These are phyloP conservation scores for Triglochin maritima DNA, from an alignment of 106 monocot species.

Conservation along the genomic window DNA sequence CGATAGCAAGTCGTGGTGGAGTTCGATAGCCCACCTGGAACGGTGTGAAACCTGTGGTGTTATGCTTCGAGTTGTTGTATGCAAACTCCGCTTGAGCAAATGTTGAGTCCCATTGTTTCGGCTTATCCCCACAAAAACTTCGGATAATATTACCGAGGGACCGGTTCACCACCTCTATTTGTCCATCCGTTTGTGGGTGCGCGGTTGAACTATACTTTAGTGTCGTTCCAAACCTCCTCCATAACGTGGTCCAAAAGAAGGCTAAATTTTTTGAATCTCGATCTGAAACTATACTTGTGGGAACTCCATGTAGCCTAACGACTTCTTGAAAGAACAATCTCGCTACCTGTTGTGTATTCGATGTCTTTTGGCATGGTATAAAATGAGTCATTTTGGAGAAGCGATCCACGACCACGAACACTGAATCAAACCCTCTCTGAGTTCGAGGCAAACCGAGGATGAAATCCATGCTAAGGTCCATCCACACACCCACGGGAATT, in stretches of 20 bases:
- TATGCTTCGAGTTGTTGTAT: background rate
- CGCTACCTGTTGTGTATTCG: background rate
- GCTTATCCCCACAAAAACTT: background rate
- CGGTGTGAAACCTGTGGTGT: background rate
- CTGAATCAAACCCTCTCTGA: background rate
- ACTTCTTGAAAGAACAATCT: background rate
- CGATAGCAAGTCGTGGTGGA: no score
- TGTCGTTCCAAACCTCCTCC: background rate
- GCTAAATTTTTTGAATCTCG: background rate
- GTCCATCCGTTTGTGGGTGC: conserved; percentile 11
- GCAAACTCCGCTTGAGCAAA: conserved; percentile 1
- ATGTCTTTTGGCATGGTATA: background rate
- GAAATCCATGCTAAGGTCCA: conserved; percentile 3
- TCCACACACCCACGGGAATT: background rate
- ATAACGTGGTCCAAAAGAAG: background rate
- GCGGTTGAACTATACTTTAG: background rate
- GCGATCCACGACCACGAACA: conserved; percentile 1
- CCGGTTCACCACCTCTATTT: conserved; percentile 1
- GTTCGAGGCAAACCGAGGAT: background rate
- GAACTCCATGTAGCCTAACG: background rate
- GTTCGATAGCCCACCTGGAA: background rate
- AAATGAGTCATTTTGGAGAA: conserved; percentile 10
- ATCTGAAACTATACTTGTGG: background rate
- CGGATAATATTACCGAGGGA: conserved; percentile 2
- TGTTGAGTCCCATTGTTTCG: background rate